Base-by-base conservation (phyloP, 257 asterid genomes). In the Parsonsia alboflavescens region DNA sequence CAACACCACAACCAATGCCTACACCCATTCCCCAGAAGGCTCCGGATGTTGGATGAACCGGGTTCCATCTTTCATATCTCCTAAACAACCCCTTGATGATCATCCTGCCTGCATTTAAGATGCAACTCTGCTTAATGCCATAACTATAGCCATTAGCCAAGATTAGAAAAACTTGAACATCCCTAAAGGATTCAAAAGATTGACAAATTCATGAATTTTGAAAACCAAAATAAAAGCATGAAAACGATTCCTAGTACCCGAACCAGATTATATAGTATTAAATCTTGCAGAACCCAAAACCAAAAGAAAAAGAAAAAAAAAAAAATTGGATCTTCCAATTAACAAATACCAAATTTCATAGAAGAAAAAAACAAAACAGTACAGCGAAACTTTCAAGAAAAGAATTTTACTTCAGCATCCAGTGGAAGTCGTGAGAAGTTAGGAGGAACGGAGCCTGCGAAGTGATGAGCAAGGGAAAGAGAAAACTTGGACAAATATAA, bases 1-100 rank as follows among this genome's bases (percentile, higher is more conserved):
- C 99, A 64, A 94, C 89, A 42, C 98, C 99, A 59, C 97, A 94
- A 63, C 99, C 98, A 76, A 94, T 65, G 74, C 99, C 99, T 76
- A 92, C 48, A 73, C 97, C 99, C 48, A 90, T 80, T 4, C 99
- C 99, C 99, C 99, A 94, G 78, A 92, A 94, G 71, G 99, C 90
- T 72, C 98, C 98, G 4, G 71, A 54, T 16, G 97, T 89, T 73
- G 97, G 97, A 71, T 88, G 97, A 79, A 92, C 97, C 4, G 97
- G 97, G 72, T 92, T 90, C 99, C 99, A 92, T 79, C 96, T 82
- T 83, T 90, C 89, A 11, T 90, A 79, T 84, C 96, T 86, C 78
- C 92, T 75, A 77, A 94, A 84, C 80, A 92, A 22, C 19, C 92
- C 84, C 87, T 90, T 94, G 80, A 94, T 88, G 73, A 94, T 94